These are phyloP conservation scores for Backusella morwellensis DNA, from an alignment of 192 early-diverging fungal species.

Conservation along the genomic window DNA sequence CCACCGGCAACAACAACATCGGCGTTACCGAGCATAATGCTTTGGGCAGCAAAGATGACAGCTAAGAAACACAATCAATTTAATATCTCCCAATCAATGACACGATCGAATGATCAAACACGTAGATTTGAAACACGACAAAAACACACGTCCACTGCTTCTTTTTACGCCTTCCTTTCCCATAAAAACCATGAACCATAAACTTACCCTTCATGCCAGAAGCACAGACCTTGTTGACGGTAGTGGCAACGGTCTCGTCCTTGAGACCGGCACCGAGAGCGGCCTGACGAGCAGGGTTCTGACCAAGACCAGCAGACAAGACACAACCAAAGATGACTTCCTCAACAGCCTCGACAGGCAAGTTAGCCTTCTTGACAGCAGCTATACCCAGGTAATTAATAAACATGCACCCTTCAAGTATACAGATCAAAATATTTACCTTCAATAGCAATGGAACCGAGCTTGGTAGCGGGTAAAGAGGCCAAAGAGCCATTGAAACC, in stretches of 20 bases:
- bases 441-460: conserved; percentile 88
- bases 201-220: conserved; percentile 69
- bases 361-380: conserved; percentile 46
- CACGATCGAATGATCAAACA: not conserved
- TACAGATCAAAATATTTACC: conserved; percentile 38
- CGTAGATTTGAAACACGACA: not conserved
- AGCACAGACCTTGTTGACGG: conserved; percentile 86
- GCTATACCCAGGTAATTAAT: conserved; percentile 26
- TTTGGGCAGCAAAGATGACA: conserved; percentile 69
- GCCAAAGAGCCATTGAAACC: conserved; percentile 88
- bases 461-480: conserved; percentile 76
- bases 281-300: conserved; percentile 85
- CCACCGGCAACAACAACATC: conserved; percentile 77
- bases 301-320: conserved; percentile 76
- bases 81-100: not conserved
- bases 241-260: conserved; percentile 64
- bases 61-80: conserved; percentile 31
- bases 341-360: conserved; percentile 52
- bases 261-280: conserved; percentile 71
- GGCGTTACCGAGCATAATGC: conserved; percentile 68
- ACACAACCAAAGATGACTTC: conserved; percentile 82
- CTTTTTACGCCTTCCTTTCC: not conserved
- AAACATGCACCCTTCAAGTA: not conserved
- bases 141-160: not conserved
- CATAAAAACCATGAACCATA: not conserved